Base-by-base conservation (phyloP, 768 basidiomycete genomes). In the Xerocomus brunneocitrinus region DNA sequence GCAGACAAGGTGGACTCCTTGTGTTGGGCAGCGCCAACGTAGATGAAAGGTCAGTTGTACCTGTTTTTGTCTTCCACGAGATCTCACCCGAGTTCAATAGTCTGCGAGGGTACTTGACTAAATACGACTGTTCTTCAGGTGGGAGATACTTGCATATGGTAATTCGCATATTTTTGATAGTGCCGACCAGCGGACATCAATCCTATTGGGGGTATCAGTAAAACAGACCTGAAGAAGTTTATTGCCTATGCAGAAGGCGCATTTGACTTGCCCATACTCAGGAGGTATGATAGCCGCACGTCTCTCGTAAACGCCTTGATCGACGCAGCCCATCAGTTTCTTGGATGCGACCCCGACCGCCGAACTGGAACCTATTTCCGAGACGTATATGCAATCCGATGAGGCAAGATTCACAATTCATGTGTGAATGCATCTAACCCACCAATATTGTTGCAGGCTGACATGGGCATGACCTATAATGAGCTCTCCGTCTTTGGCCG, bases 381-480 rank as follows among this genome's bases (percentile, higher is more conserved):
- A 92, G 58, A 87, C 84, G 6, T 98, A 98, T 64, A 87, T 97
- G 8, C 97, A 99, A 61, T 83, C 94, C 0, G 97, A 99, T 62
- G 97, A 99, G 78, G 94, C 87, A 52, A 41, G 74, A 58, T 52
- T 35, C 35, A 5, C 9, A 16, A 13, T 6, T 30, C 40, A 19
- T 35, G 24, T 16, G 41, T 49, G 31, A 24, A 39, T 46, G 27
- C 30, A 34, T 24, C 35, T 19, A 16, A 44, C 41, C 12, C 25
- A 48, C 50, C 62, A 28, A 48, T 36, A 42, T 46, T 43, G 45
- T 43, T 46, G 6, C 58, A 92, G 91, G 92, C 82, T 16, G 95
- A 98, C 63, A 98, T 98, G 95, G 95, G 95, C 8, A 98, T 98
- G 97, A 97, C 95, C 0, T 98, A 98, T 65, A 89, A 98, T 60